Conservation (phyloP, 768 basidiomycete species). For the Collybiopsis luxurians region DNA sequence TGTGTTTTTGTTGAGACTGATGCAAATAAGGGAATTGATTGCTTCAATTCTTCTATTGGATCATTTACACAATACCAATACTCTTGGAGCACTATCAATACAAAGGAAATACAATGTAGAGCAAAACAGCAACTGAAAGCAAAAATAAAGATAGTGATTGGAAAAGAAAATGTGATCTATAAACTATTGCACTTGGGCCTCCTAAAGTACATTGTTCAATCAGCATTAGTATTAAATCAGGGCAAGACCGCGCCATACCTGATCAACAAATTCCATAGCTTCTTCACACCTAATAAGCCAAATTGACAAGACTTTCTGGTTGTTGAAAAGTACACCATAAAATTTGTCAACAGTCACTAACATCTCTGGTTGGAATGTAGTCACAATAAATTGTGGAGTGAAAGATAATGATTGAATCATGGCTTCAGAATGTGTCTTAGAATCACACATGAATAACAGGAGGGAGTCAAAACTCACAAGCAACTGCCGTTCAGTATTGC, state of each 20-base stretch:
- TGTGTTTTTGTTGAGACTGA: no score
- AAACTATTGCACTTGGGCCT: conserved; percentile 20
- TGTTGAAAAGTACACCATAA: conserved; percentile 95
- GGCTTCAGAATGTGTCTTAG: conserved; percentile 35
- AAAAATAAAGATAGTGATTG: no score
- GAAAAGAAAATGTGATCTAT: no score
- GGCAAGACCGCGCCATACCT: no score
- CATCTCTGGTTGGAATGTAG: conserved; percentile 98
- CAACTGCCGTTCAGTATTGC: conserved; percentile 96
- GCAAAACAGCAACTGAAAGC: no score
- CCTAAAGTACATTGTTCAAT: conserved; percentile 8
- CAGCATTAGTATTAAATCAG: neutral
- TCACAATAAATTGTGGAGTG: conserved; percentile 95
- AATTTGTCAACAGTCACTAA: conserved; percentile 94
- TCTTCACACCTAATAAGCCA: conserved; percentile 85
- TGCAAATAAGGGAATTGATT: no score
- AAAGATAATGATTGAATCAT: conserved; percentile 93
- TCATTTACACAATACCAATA: no score
- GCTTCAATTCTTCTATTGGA: no score
- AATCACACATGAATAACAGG: neutral
- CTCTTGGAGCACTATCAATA: no score
- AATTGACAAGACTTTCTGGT: conserved; percentile 92
- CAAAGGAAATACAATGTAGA: no score
- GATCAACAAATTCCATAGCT: conserved; percentile 93
- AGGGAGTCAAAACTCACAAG: conserved; percentile 54